phyloP scores from a whole-genome alignment of 495 filamentous ascomycete genomes.

The Penicillium macrosclerotiorum region DNA sequence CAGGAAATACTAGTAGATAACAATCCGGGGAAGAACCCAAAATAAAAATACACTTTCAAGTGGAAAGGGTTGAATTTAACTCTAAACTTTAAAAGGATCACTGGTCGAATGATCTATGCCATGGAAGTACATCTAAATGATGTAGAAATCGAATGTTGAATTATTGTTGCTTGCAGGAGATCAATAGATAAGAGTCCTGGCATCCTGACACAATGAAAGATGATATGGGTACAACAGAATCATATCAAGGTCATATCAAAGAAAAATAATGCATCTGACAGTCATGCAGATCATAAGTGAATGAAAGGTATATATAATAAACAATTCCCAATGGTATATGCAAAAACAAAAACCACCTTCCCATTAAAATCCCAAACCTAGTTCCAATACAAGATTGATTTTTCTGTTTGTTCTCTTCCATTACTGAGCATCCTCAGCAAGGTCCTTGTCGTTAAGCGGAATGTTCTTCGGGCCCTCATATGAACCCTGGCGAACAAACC shows the following conservation, averaged over 20 bases:
- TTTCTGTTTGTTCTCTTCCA: conserved; percentile 1
- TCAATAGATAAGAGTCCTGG: conserved; percentile 6
- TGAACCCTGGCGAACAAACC: conserved; percentile 33
- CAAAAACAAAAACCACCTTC: not conserved
- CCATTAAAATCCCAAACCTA: not conserved
- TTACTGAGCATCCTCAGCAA: conserved; percentile 27
- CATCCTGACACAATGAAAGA: conserved; percentile 10
- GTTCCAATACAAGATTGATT: too few species aligned
- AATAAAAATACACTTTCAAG: too few species aligned
- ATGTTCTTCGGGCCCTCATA: conserved; percentile 41
- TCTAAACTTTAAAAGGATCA: too few species aligned
- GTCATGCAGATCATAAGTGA: conserved; percentile 14
- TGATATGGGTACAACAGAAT: conserved; percentile 12
- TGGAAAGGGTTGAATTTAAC: too few species aligned
- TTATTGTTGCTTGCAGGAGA: conserved; percentile 3
- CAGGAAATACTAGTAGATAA: too few species aligned
- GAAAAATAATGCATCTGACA: conserved; percentile 2
- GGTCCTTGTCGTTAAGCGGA: conserved; percentile 35
- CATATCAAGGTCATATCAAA: conserved; percentile 12
- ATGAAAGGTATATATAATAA: conserved; percentile 6
- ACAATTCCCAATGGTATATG: conserved; percentile 15
- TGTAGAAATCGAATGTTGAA: not conserved
- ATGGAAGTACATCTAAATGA: too few species aligned
- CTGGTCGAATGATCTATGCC: too few species aligned
- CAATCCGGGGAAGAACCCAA: too few species aligned